These are phyloP conservation scores for Kokia cookei DNA, from an alignment of 441 rosid species.

Conservation along the genomic window DNA sequence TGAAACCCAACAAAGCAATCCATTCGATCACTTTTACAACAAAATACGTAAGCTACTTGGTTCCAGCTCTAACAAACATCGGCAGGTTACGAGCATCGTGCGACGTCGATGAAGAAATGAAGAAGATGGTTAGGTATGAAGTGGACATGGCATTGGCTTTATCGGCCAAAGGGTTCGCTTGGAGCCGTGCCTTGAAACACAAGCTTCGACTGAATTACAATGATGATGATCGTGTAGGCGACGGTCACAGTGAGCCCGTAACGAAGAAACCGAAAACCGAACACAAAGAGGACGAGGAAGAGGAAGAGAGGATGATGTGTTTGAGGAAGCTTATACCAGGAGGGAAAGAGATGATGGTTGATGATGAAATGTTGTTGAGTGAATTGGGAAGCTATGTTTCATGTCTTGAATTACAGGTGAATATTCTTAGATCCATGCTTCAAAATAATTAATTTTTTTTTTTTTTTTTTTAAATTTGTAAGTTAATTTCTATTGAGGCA, in stretches of 20 bases:
- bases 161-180: constrained; percentile 26
- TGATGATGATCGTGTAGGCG: not conserved
- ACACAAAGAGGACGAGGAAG: constrained; percentile 1
- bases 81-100: not conserved
- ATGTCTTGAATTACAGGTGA: constrained; percentile 33
- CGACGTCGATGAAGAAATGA: not conserved
- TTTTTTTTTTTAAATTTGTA: not conserved
- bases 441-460: not conserved
- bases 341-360: constrained; percentile 25
- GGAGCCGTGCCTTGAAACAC: constrained; percentile 29
- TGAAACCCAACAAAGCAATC: constrained; percentile 15
- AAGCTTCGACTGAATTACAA: constrained; percentile 11
- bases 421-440: constrained; percentile 19
- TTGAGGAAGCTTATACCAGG: constrained; percentile 31
- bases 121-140: constrained; percentile 27
- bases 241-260: not conserved
- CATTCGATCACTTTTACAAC: constrained; percentile 9
- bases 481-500: not conserved
- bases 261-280: not conserved
- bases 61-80: constrained; percentile 28
- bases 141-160: constrained; percentile 32
- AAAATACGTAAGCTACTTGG: constrained; percentile 23
- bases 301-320: constrained; percentile 13
- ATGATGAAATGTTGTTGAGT: constrained; percentile 19
- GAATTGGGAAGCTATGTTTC: constrained; percentile 32